These are phyloP conservation scores for Apiospora hydei DNA, from an alignment of 2,329 filamentous ascomycete genomes.

Conservation along the genomic window DNA sequence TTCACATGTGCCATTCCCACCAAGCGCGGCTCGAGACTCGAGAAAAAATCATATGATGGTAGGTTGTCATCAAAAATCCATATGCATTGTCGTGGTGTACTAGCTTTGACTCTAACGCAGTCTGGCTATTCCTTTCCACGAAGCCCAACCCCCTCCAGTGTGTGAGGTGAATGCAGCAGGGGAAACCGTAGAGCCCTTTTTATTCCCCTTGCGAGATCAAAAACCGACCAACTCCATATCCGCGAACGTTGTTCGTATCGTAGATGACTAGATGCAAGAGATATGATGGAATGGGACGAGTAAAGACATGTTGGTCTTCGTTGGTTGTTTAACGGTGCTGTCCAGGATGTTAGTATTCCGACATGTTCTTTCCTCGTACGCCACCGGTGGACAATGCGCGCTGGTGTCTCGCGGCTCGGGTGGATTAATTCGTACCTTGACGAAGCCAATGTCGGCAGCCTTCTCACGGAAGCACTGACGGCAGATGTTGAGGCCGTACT, in stretches of 20 bases:
- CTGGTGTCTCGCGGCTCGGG: conserved; percentile 3
- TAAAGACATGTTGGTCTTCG: conserved; percentile 30
- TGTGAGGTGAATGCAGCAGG: conserved; percentile 18
- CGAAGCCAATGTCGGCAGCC: conserved; percentile 75
- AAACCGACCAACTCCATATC: conserved; percentile 39
- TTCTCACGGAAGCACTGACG: conserved; percentile 82
- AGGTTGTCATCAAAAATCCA: conserved; percentile 35
- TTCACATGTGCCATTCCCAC: neutral
- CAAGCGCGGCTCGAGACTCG: conserved; percentile 14
- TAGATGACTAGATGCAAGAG: conserved; percentile 33
- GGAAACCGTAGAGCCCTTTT: conserved; percentile 26
- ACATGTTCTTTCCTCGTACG: neutral
- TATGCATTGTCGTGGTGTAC: conserved; percentile 38
- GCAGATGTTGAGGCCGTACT: conserved; percentile 95
- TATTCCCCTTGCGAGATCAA: conserved; percentile 36
- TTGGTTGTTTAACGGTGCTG: conserved; percentile 38
- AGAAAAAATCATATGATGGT: conserved; percentile 21
- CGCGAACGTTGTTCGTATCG: conserved; percentile 34
- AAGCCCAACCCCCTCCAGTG: conserved; percentile 27
- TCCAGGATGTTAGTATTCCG: conserved; percentile 11
- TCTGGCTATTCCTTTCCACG: conserved; percentile 31
- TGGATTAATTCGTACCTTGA: conserved; percentile 61
- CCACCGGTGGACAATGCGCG: neutral
- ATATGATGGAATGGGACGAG: conserved; percentile 29
- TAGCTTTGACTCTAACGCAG: conserved; percentile 31